Conservation (phyloP, 768 basidiomycete species). For the Suillus decipiens region DNA sequence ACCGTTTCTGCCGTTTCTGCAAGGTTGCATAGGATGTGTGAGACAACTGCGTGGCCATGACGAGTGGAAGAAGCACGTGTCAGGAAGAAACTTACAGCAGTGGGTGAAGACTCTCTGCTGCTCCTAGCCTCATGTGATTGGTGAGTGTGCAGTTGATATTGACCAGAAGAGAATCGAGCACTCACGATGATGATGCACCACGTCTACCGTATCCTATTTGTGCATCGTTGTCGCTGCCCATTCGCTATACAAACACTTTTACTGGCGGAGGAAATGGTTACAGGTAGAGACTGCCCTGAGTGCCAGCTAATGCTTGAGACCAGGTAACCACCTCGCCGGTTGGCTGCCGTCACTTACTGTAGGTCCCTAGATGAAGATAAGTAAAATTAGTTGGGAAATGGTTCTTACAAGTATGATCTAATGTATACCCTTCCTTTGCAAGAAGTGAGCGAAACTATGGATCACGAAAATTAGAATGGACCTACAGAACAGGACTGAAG, state of each 20-base stretch:
- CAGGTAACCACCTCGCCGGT: background rate
- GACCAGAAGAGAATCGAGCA: slow-evolving; percentile 9
- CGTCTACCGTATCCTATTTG: slow-evolving; percentile 32
- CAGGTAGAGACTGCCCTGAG: background rate
- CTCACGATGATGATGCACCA: slow-evolving; percentile 41
- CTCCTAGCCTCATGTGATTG: slow-evolving; percentile 41
- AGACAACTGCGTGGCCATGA: slow-evolving; percentile 2
- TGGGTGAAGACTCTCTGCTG: slow-evolving; percentile 58
- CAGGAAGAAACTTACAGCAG: slow-evolving; percentile 36
- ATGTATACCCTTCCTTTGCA: slow-evolving; percentile 1
- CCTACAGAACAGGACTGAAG: background rate
- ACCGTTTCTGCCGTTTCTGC: slow-evolving; percentile 47
- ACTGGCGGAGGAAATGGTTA: background rate
- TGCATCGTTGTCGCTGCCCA: slow-evolving; percentile 28
- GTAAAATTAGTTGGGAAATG: background rate
- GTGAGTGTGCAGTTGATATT: background rate
- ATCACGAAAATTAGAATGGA: background rate
- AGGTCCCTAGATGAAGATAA: background rate
- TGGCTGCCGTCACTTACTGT: slow-evolving; percentile 1
- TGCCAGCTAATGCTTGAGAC: background rate
- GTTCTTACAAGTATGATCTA: background rate
- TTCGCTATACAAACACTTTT: slow-evolving; percentile 7
- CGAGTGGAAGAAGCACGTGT: background rate
- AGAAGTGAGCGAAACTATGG: background rate
- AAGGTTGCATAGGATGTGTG: slow-evolving; percentile 1